Conservation (phyloP, 495 filamentous ascomycete genomes). For the Penicillium flavigenum region DNA sequence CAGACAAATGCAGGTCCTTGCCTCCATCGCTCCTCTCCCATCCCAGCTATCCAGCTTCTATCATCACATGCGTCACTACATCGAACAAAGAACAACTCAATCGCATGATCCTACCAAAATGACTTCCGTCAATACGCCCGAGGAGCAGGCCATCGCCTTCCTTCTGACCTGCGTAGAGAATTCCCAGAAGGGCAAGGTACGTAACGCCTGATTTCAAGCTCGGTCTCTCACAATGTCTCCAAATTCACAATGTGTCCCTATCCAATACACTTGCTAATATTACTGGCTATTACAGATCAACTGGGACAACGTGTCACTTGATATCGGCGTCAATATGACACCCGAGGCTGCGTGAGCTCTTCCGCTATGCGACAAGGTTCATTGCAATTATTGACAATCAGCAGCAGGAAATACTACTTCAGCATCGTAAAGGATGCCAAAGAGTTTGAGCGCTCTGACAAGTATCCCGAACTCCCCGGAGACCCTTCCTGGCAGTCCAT, state of each 20-base stretch:
- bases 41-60: not conserved
- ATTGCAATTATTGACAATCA: not conserved
- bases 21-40: not conserved
- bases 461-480: not conserved
- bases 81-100: not conserved
- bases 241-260: not conserved
- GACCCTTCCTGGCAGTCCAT: not conserved
- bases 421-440: not conserved
- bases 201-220: not conserved
- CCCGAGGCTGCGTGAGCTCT: not conserved
- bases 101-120: not conserved
- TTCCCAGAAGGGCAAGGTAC: not conserved
- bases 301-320: not conserved
- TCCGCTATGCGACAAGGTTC: not conserved
- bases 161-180: not conserved
- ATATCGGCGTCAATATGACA: not conserved
- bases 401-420: not conserved
- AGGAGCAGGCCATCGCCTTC: not conserved
- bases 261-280: not conserved
- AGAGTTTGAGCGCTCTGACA: not conserved
- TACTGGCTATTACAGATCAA: not conserved
- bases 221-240: not conserved
- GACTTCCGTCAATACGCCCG: not conserved
- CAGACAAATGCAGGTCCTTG: not conserved
- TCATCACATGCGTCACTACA: not conserved